Percentiles rank a stretch among this genome's conserved stretches.
Evolutionary conservation across 768 basidiomycete genomes (phyloP).

Genomic region (Dentipellis fragilis): DNA sequence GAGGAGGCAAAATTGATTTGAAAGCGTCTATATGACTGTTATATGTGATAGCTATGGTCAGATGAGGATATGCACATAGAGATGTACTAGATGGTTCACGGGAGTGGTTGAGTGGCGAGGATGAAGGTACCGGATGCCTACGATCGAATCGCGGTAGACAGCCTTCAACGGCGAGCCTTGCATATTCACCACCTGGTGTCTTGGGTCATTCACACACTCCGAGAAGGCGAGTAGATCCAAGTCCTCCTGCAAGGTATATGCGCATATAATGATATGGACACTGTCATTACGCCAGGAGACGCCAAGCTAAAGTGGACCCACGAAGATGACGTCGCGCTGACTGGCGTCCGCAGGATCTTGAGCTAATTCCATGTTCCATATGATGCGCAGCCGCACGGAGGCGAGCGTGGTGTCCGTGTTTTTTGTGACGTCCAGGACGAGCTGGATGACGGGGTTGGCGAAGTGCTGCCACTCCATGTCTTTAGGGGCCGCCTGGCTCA

Average conservation of each 20-base stretch:
- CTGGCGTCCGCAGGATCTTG: conserved; percentile 28
- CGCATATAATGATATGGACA: not conserved
- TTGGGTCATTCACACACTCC: conserved; percentile 14
- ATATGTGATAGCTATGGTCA: conserved; percentile 5
- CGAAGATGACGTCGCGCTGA: conserved; percentile 55
- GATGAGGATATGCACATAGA: not conserved
- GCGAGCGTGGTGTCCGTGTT: conserved; percentile 36
- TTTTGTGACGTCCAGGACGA: conserved; percentile 51
- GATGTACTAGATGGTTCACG: not conserved
- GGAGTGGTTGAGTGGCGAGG: conserved; percentile 21
- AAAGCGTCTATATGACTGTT: conserved; percentile 64
- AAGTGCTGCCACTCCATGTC: conserved; percentile 71
- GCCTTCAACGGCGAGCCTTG: conserved; percentile 71
- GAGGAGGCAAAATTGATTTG: conserved; percentile 59
- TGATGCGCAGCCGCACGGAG: conserved; percentile 54
- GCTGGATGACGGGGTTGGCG: conserved; percentile 54
- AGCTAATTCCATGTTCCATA: conserved; percentile 45
- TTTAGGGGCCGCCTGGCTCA: conserved; percentile 10
- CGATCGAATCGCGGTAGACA: conserved; percentile 62
- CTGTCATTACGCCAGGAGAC: conserved; percentile 1
- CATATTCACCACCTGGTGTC: conserved; percentile 18
- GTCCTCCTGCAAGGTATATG: conserved; percentile 47
- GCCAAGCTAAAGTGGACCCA: conserved; percentile 26
- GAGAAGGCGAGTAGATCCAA: conserved; percentile 66
- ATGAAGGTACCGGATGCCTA: conserved; percentile 68